phyloP scores from a whole-genome alignment of 2,329 filamentous ascomycete genomes.

The Pseudocercospora ulei region DNA sequence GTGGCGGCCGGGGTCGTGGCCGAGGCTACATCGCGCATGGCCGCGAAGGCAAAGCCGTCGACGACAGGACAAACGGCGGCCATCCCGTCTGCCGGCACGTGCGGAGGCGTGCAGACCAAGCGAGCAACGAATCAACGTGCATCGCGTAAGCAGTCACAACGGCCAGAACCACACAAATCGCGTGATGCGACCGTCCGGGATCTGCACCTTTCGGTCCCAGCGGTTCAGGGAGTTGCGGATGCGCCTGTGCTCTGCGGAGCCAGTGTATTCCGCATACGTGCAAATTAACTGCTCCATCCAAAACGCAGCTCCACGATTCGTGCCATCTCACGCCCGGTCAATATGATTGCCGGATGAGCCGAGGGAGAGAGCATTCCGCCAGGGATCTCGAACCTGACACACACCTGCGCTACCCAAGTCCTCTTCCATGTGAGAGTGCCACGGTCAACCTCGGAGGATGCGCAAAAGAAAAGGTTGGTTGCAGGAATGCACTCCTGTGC shows the following conservation, averaged over 20 bases:
- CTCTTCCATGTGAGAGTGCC: slow-evolving; percentile 3
- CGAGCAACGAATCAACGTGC: too few species aligned
- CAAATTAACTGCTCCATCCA: background rate
- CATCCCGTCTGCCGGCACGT: too few species aligned
- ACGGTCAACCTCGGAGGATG: too few species aligned
- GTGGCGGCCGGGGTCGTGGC: too few species aligned
- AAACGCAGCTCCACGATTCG: slow-evolving; percentile 1
- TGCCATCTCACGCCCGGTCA: background rate
- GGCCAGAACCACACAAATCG: too few species aligned
- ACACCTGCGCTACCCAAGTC: background rate
- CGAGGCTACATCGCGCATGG: background rate
- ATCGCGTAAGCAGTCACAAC: too few species aligned
- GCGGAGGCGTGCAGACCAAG: too few species aligned
- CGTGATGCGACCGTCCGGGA: too few species aligned
- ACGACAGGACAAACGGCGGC: too few species aligned
- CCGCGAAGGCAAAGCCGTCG: too few species aligned
- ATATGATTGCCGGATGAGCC: slow-evolving; percentile 1
- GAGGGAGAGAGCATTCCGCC: background rate
- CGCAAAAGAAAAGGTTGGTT: slow-evolving; percentile 6
- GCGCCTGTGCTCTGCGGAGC: background rate
- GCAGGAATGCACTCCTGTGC: slow-evolving; percentile 6
- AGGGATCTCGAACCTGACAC: slow-evolving; percentile 1
- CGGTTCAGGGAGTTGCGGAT: too few species aligned
- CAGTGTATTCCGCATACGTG: slow-evolving; percentile 2
- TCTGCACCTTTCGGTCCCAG: too few species aligned